Percentiles rank a stretch among this genome's conserved stretches.
Evolutionary conservation across 495 filamentous ascomycete species (phyloP).

Genomic region (Penicilliopsis zonata): DNA sequence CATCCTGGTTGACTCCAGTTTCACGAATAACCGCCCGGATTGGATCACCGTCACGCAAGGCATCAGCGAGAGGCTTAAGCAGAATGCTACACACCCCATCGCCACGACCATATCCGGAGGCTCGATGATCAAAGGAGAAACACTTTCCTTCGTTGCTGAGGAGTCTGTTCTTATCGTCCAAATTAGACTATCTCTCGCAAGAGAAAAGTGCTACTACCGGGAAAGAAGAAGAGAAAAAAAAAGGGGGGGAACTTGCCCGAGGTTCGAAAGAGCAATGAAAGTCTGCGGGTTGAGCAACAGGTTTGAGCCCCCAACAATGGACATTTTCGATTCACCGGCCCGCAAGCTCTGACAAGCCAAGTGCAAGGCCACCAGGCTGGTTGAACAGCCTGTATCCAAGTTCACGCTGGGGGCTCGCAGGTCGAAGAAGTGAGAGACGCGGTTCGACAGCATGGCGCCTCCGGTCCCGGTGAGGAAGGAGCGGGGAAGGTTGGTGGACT

Average conservation of each 20-base stretch:
- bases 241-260: slow-evolving; percentile 2
- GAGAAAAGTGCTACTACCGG: too few relatives aligned
- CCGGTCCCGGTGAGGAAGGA: slow-evolving; percentile 24
- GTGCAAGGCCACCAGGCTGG: slow-evolving; percentile 29
- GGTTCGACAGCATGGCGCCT: slow-evolving; percentile 25
- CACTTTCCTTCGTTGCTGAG: slow-evolving; percentile 13
- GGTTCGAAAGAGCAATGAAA: slow-evolving; percentile 2
- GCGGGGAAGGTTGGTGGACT: slow-evolving; percentile 7
- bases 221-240: too few relatives aligned
- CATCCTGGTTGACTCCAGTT: slow-evolving; percentile 34
- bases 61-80: slow-evolving; percentile 22
- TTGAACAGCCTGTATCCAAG: slow-evolving; percentile 40
- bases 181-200: too few relatives aligned
- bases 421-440: slow-evolving; percentile 36
- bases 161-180: too few relatives aligned
- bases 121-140: slow-evolving; percentile 19
- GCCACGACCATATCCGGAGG: slow-evolving; percentile 26
- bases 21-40: slow-evolving; percentile 28
- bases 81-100: slow-evolving; percentile 21
- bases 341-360: slow-evolving; percentile 29
- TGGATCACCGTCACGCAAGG: slow-evolving; percentile 18
- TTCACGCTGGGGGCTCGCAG: slow-evolving; percentile 35
- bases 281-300: slow-evolving; percentile 2
- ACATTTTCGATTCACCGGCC: slow-evolving; percentile 24
- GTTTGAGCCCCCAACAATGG: slow-evolving; percentile 9